Evolutionary conservation across 1,284 basidiomycete genomes (phyloP).

Genomic region (Cystobasidiaceae sp.): DNA sequence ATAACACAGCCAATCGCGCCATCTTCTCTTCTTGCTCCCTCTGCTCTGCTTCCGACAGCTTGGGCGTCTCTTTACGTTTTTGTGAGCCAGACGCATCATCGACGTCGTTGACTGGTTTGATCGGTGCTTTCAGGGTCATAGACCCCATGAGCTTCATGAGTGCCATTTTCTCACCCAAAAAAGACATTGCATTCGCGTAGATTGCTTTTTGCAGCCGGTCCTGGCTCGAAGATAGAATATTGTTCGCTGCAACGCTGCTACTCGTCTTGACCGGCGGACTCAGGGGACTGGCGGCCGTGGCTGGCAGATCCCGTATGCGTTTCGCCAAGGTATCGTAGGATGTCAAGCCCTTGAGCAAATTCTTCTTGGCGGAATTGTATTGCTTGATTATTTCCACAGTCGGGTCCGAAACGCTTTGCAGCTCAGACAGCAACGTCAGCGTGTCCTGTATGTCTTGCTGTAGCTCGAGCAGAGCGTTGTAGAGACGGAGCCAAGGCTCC

Average conservation of each 20-base stretch:
- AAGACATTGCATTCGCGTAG: constrained; percentile 66
- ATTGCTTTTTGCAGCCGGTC: constrained; percentile 78
- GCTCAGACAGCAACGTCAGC: constrained; percentile 67
- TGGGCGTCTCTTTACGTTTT: background rate
- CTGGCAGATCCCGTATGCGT: constrained; percentile 66
- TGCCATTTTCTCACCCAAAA: constrained; percentile 84
- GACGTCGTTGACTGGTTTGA: background rate
- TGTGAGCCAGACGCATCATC: background rate
- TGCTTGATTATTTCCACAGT: constrained; percentile 19
- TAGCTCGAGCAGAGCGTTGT: constrained; percentile 58
- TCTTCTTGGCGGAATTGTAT: constrained; percentile 36
- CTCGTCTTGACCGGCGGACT: constrained; percentile 51
- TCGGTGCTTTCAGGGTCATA: constrained; percentile 28
- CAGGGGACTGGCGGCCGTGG: constrained; percentile 46
- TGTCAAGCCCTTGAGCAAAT: constrained; percentile 41
- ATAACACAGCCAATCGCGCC: constrained; percentile 37
- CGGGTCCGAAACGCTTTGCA: constrained; percentile 49
- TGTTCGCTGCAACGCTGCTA: background rate
- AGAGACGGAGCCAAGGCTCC: constrained; percentile 50
- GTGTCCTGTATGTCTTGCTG: constrained; percentile 70
- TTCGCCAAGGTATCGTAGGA: constrained; percentile 80
- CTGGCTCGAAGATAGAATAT: constrained; percentile 53
- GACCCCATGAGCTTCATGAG: constrained; percentile 57
- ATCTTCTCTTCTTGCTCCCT: constrained; percentile 27
- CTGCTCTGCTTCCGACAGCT: constrained; percentile 1